Percentiles rank a stretch among this genome's conserved stretches.
Evolutionary conservation across 345 rosid genomes (phyloP).

Genomic region (Populus alba): DNA sequence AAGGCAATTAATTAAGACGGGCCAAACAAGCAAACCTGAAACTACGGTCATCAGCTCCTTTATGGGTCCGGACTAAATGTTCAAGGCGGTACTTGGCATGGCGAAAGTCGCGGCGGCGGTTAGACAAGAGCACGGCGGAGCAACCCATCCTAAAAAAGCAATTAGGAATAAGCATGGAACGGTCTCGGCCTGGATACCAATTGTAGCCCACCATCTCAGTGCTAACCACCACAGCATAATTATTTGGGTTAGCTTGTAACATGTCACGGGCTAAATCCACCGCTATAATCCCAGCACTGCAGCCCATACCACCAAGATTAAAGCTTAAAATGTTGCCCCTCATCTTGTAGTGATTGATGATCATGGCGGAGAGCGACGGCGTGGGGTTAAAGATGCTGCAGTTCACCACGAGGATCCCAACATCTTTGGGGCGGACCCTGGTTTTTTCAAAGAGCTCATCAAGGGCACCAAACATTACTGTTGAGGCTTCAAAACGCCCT

Average conservation of each 20-base stretch:
- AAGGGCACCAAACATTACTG: constrained; percentile 78
- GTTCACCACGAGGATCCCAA: constrained; percentile 83
- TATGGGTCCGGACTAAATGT: constrained; percentile 86
- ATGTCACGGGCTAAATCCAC: constrained; percentile 90
- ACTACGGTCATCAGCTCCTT: constrained; percentile 90
- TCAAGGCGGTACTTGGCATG: constrained; percentile 86
- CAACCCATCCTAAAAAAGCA: constrained; percentile 91
- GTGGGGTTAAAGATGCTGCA: constrained; percentile 97
- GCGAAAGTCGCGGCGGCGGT: constrained; percentile 66
- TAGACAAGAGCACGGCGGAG: constrained; percentile 76
- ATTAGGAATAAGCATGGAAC: constrained; percentile 87
- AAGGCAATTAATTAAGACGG: neutral
- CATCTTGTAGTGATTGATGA: constrained; percentile 93
- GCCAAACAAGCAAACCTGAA: constrained; percentile 53
- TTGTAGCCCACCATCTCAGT: constrained; percentile 95
- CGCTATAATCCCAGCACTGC: constrained; percentile 81
- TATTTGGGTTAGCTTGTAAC: constrained; percentile 80
- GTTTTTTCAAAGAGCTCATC: constrained; percentile 88
- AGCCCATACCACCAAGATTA: constrained; percentile 96
- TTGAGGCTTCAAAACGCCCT: constrained; percentile 77
- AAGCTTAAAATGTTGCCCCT: constrained; percentile 87
- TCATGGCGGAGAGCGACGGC: constrained; percentile 85
- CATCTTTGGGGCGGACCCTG: constrained; percentile 73
- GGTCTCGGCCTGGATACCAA: constrained; percentile 72
- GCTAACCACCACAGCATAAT: constrained; percentile 78